Percentiles rank a stretch among this genome's conserved stretches.
Conservation (phyloP, 176 grass and related monocot species). For the Hordeum vulgare region DNA sequence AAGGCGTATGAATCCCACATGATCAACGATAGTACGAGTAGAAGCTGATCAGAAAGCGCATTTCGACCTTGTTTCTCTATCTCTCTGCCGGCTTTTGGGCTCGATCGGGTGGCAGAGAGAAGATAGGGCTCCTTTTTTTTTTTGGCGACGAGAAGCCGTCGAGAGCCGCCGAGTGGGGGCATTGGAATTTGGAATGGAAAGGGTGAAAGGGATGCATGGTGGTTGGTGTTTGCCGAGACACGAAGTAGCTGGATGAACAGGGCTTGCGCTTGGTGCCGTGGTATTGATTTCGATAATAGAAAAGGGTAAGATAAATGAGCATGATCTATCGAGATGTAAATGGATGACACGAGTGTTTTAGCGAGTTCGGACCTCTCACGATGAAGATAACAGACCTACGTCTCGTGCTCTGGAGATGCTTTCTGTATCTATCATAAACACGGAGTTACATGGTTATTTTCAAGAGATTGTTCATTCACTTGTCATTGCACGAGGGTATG, state of each 20-base stretch:
- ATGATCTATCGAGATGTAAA: too few species aligned
- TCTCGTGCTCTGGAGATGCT: too few species aligned
- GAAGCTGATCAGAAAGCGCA: not conserved
- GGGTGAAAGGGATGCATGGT: not conserved
- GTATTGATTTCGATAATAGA: too few species aligned
- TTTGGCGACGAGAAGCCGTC: not conserved
- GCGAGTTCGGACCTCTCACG: too few species aligned
- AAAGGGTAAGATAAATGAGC: too few species aligned
- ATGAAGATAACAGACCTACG: too few species aligned
- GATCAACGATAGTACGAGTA: not conserved
- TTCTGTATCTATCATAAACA: too few species aligned
- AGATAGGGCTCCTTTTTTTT: not conserved
- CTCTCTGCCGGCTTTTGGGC: not conserved
- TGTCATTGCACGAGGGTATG: too few species aligned
- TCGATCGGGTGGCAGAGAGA: not conserved
- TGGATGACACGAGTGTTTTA: too few species aligned
- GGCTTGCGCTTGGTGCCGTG: not conserved
- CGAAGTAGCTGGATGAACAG: not conserved
- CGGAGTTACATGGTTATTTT: too few species aligned
- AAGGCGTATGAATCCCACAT: not conserved
- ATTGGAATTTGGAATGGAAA: not conserved
- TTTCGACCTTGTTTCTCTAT: not conserved
- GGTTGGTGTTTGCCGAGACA: not conserved
- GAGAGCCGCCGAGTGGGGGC: not conserved
- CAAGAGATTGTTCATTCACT: too few species aligned